phyloP scores from a whole-genome alignment of 345 rosid species.

The Balakata baccata region DNA sequence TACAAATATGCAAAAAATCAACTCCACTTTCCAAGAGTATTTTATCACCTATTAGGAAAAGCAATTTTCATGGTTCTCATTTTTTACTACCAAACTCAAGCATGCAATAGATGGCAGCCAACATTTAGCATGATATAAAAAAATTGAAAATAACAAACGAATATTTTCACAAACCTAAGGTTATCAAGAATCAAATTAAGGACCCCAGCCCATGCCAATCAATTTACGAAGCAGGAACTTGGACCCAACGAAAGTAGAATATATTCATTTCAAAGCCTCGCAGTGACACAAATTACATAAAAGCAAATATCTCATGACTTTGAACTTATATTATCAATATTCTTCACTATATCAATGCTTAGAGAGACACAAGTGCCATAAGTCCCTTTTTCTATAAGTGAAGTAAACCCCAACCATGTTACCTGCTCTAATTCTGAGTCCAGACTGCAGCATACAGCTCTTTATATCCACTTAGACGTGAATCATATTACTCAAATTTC shows the following conservation, averaged over 20 bases:
- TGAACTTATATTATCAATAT: constrained; percentile 2
- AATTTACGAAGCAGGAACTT: constrained; percentile 4
- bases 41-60: not conserved
- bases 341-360: not conserved
- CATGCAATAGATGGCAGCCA: too few relatives aligned
- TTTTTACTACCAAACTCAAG: too few relatives aligned
- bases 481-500: not conserved
- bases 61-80: not conserved
- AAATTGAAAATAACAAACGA: not conserved
- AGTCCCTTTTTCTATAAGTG: too few relatives aligned
- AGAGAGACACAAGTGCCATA: too few relatives aligned
- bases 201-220: not conserved
- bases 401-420: too few relatives aligned
- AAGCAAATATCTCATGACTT: not conserved
- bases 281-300: not conserved
- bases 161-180: not conserved
- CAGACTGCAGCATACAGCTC: not conserved
- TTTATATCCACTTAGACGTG: not conserved
- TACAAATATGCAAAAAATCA: not conserved
- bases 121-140: not conserved
- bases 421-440: too few relatives aligned
- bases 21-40: not conserved
- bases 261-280: constrained; percentile 12
- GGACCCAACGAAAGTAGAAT: not conserved
- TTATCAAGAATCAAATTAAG: not conserved